A percentile compares a stretch with the other conserved stretches of the same genome.
Conservation (phyloP, 2,329 filamentous ascomycete genomes). For the Hypoxylon sp. region DNA sequence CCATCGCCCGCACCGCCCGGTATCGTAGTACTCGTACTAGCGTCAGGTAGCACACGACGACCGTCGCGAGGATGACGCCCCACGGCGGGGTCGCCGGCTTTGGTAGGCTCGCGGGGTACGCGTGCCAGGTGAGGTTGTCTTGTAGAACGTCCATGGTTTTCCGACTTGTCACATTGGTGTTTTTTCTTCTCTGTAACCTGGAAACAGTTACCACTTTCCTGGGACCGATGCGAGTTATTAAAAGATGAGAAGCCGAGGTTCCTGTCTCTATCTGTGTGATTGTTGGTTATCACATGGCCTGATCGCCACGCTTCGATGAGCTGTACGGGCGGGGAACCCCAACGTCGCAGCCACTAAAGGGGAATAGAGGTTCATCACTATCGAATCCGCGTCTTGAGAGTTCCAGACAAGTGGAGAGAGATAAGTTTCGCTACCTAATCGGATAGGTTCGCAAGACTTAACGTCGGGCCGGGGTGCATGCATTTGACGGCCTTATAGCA, state of each 20-base stretch:
- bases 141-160: conserved; percentile 13
- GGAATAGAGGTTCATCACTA: background rate
- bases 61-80: conserved; percentile 26
- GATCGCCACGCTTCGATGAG: conserved; percentile 1
- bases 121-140: conserved; percentile 1
- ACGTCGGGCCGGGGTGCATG: conserved; percentile 2
- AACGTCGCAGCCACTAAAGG: background rate
- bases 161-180: background rate
- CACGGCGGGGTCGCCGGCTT: conserved; percentile 17
- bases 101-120: background rate
- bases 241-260: background rate
- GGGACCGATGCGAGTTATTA: no score
- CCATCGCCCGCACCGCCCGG: conserved; percentile 29
- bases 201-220: no score
- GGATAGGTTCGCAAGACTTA: conserved; percentile 6
- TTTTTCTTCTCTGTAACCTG: no score
- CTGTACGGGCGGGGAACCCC: background rate
- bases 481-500: background rate
- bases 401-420: background rate
- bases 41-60: conserved; percentile 24
- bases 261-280: background rate
- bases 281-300: background rate
- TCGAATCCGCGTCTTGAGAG: no score
- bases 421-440: conserved; percentile 6
- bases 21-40: conserved; percentile 31